Evolutionary conservation across 306 rosid species (phyloP).

Genomic region (Rosa lucieae): DNA sequence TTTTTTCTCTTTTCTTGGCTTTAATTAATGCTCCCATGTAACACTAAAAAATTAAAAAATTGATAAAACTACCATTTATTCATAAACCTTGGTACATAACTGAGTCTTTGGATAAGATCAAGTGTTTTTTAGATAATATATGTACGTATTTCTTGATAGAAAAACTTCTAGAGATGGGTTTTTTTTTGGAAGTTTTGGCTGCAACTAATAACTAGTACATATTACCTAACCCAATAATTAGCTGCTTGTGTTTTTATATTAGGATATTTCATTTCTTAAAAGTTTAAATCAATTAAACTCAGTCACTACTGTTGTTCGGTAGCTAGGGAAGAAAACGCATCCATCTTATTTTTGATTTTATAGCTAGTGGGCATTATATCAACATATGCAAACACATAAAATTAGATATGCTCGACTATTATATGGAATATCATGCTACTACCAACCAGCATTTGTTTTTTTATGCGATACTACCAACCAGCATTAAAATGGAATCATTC

Average conservation of each 20-base stretch:
- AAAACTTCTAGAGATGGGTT: not conserved
- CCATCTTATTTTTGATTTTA: not conserved
- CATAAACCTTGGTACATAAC: too few species aligned
- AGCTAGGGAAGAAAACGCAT: not conserved
- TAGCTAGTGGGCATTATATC: not conserved
- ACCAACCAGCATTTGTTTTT: not conserved
- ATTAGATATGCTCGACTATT: not conserved
- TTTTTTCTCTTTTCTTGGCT: too few species aligned
- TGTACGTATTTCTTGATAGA: not conserved
- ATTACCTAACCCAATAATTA: constrained; percentile 13
- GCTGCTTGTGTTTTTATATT: not conserved
- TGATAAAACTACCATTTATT: not conserved
- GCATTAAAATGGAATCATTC: not conserved
- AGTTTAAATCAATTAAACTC: not conserved
- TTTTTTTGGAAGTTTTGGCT: not conserved
- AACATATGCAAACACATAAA: not conserved
- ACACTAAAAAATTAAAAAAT: too few species aligned
- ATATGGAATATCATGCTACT: not conserved
- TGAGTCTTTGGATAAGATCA: not conserved
- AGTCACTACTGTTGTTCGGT: not conserved
- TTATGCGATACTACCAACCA: too few species aligned
- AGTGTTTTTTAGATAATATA: not conserved
- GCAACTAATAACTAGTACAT: not conserved
- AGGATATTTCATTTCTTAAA: not conserved
- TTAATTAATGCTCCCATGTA: too few species aligned